Conservation (phyloP, 495 filamentous ascomycete species). For the Aeminium ludgeri region DNA sequence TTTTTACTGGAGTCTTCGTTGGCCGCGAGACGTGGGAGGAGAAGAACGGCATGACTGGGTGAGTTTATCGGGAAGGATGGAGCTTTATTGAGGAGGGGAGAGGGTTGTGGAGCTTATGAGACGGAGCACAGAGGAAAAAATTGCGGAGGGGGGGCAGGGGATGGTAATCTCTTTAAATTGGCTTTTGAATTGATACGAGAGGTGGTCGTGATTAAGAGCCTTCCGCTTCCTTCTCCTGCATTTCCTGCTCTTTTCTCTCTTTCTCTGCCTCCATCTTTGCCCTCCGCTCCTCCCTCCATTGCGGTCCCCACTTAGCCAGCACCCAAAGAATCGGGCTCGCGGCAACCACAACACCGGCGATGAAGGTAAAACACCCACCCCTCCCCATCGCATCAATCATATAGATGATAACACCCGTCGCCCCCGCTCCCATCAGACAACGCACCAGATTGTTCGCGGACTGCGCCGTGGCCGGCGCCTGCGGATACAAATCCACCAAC, state of each 20-base stretch:
- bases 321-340: conserved; percentile 23
- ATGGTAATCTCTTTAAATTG: too few species aligned
- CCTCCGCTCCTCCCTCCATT: conserved; percentile 28
- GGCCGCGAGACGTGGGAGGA: too few species aligned
- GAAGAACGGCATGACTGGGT: too few species aligned
- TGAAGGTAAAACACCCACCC: conserved; percentile 32
- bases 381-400: conserved; percentile 30
- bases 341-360: conserved; percentile 22
- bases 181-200: too few species aligned
- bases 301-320: conserved; percentile 22
- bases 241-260: conserved; percentile 4
- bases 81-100: too few species aligned
- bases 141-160: too few species aligned
- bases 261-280: conserved; percentile 16
- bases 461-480: conserved; percentile 27
- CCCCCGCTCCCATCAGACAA: conserved; percentile 31
- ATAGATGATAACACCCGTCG: conserved; percentile 26
- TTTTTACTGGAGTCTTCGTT: too few species aligned
- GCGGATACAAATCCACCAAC: conserved; percentile 30
- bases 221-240: conserved; percentile 8
- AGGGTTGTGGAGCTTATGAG: too few species aligned
- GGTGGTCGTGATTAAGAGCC: too few species aligned
- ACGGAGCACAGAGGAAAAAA: too few species aligned
- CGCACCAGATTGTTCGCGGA: conserved; percentile 34
- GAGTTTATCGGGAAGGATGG: too few species aligned